These are phyloP conservation scores for Heteromeles arbutifolia DNA, from an alignment of 306 rosid species.

Conservation along the genomic window DNA sequence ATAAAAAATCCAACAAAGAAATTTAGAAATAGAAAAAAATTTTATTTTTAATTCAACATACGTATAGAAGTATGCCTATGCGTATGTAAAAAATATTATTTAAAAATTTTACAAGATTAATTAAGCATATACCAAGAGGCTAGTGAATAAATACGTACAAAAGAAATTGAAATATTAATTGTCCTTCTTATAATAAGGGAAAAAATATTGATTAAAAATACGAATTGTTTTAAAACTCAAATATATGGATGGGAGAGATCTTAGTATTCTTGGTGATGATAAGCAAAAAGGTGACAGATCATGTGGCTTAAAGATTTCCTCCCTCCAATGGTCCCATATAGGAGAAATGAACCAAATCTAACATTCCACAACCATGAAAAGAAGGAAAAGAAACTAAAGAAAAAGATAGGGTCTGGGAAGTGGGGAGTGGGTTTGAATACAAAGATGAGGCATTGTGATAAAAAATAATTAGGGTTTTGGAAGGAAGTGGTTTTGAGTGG, in stretches of 20 bases:
- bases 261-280: not conserved
- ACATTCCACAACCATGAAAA: constrained; percentile 57
- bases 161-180: not conserved
- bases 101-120: no score
- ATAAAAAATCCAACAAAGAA: no score
- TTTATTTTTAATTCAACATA: no score
- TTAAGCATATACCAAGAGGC: no score
- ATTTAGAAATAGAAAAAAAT: no score
- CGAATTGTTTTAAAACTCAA: not conserved
- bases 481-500: constrained; percentile 26
- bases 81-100: no score
- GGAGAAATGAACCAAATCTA: constrained; percentile 27
- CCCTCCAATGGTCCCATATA: constrained; percentile 8
- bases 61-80: no score
- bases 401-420: not conserved
- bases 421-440: no score
- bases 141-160: no score
- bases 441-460: constrained; percentile 1
- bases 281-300: constrained; percentile 25
- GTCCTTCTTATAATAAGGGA: not conserved
- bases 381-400: constrained; percentile 25
- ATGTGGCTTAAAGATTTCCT: constrained; percentile 31
- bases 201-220: not conserved
- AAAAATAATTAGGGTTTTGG: constrained; percentile 31
- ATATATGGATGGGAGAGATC: not conserved